Percentiles rank a stretch among this genome's conserved stretches.
These are phyloP conservation scores for Metahyphopichia silvanorum DNA, from an alignment of 805 yeast species.

Conservation along the genomic window DNA sequence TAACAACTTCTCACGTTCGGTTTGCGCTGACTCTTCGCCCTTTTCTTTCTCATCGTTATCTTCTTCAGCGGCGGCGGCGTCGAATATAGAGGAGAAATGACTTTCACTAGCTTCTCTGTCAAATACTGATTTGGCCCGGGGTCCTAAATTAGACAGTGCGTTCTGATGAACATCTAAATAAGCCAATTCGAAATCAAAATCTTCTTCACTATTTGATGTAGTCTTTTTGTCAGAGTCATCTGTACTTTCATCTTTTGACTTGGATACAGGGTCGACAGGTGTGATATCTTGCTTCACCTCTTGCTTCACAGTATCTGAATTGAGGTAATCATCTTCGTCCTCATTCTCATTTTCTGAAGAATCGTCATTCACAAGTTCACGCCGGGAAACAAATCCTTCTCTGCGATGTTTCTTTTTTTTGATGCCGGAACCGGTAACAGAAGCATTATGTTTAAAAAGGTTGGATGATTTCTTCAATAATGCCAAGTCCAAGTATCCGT, in stretches of 20 bases:
- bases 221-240: conserved; percentile 22
- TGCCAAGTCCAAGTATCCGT: conserved; percentile 58
- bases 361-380: conserved; percentile 1
- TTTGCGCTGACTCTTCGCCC: conserved; percentile 10
- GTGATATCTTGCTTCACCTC: not conserved
- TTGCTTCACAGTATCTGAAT: not conserved
- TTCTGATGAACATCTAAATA: conserved; percentile 23
- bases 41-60: conserved; percentile 17
- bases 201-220: conserved; percentile 25
- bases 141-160: conserved; percentile 17
- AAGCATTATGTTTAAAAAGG: conserved; percentile 19
- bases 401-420: conserved; percentile 9
- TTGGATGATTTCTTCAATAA: conserved; percentile 47
- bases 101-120: conserved; percentile 19
- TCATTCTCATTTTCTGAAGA: not conserved
- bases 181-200: conserved; percentile 24
- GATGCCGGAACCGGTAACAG: conserved; percentile 11
- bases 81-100: conserved; percentile 5
- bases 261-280: not conserved
- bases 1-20: conserved; percentile 9
- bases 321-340: conserved; percentile 1
- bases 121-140: conserved; percentile 34
- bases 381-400: conserved; percentile 2
- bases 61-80: conserved; percentile 5
- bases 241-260: conserved; percentile 13